Conservation (phyloP, 345 rosid genomes). For the Eucalyptus sp. region DNA sequence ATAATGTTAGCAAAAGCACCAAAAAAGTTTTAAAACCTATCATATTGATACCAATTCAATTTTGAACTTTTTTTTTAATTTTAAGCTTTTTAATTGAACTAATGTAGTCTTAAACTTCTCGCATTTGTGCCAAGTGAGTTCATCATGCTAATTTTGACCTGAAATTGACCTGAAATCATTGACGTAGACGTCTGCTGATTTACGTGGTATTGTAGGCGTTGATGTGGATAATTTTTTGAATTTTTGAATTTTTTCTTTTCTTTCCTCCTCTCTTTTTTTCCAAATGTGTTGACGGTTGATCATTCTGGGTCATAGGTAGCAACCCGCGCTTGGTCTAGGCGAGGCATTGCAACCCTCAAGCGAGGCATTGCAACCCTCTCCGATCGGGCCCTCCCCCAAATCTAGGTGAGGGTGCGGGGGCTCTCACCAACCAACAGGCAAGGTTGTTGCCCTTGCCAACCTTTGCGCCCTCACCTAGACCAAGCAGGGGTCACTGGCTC, state of each 20-base stretch:
- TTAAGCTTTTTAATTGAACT: too few species aligned
- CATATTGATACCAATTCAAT: rapidly evolving
- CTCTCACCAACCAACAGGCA: rapidly evolving
- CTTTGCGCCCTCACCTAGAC: rapidly evolving
- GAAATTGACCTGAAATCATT: too few species aligned
- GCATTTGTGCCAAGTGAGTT: neutral
- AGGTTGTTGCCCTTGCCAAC: neutral
- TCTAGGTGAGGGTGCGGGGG: rapidly evolving
- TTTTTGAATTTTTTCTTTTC: too few species aligned
- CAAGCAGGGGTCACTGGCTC: rapidly evolving
- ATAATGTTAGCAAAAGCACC: neutral
- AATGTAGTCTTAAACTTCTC: rapidly evolving
- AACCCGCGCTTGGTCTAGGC: neutral
- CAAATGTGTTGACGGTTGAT: too few species aligned
- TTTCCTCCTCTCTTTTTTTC: too few species aligned
- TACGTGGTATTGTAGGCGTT: rapidly evolving
- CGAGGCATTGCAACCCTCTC: neutral
- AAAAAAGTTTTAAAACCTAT: too few species aligned
- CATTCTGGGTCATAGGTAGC: too few species aligned
- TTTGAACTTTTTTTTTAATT: too few species aligned
- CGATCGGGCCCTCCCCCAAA: rapidly evolving
- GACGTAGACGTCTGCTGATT: rapidly evolving
- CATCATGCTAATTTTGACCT: rapidly evolving
- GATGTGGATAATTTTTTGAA: too few species aligned
- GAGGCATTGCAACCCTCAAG: neutral